Percentiles rank a stretch among this genome's conserved stretches.
These are phyloP conservation scores for Lenzites betulinus DNA, from an alignment of 768 basidiomycete species.

Conservation along the genomic window DNA sequence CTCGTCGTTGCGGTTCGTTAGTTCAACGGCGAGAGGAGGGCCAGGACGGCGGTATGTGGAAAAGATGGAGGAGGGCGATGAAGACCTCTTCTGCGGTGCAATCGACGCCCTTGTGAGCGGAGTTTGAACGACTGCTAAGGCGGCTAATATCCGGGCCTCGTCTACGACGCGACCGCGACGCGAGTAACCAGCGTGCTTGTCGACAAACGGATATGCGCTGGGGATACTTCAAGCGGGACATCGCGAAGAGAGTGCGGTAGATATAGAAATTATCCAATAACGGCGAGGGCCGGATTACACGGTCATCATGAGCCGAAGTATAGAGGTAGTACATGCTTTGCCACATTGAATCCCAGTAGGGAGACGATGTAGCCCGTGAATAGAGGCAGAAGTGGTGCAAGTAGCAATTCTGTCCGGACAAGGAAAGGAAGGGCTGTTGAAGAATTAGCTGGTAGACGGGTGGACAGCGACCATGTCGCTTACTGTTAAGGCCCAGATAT, in stretches of 20 bases:
- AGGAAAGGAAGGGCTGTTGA: constrained; percentile 87
- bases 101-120: constrained; percentile 20
- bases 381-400: constrained; percentile 87
- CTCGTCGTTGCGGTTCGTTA: constrained; percentile 17
- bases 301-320: constrained; percentile 65
- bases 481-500: constrained; percentile 83
- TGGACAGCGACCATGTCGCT: constrained; percentile 24
- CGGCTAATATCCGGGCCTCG: constrained; percentile 12
- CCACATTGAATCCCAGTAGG: constrained; percentile 88
- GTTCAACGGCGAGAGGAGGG: not conserved
- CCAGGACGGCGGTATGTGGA: constrained; percentile 19
- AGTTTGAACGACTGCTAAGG: constrained; percentile 16
- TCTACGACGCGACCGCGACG: not conserved
- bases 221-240: not conserved
- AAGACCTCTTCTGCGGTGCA: constrained; percentile 20
- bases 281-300: not conserved
- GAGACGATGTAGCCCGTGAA: constrained; percentile 86
- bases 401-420: constrained; percentile 82
- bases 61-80: constrained; percentile 17
- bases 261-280: not conserved
- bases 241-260: not conserved
- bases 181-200: constrained; percentile 1
- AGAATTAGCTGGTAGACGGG: constrained; percentile 10
- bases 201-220: not conserved
- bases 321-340: constrained; percentile 72